Percentiles rank a stretch among this genome's conserved stretches.
phyloP scores from a whole-genome alignment of 164 flowering plant genomes.

The Magnolia kwangsiensis region DNA sequence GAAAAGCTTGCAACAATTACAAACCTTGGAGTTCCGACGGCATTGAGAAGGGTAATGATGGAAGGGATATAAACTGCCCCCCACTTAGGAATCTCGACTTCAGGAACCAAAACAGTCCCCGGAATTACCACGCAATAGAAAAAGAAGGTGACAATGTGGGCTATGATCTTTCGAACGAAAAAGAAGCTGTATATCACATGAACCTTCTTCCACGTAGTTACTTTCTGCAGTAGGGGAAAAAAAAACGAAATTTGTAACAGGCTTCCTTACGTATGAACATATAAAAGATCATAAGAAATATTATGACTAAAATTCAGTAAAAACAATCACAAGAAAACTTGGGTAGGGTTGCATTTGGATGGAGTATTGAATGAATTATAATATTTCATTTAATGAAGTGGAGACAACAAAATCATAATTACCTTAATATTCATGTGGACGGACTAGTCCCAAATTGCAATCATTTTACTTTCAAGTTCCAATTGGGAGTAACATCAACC shows the following conservation, averaged over 20 bases:
- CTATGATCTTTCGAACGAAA: slow-evolving; percentile 86
- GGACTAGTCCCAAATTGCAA: too few relatives aligned
- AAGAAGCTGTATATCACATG: slow-evolving; percentile 97
- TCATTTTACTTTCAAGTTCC: too few relatives aligned
- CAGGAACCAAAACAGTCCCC: slow-evolving; percentile 75
- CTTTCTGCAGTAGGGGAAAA: slow-evolving; percentile 49
- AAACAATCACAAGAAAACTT: too few relatives aligned
- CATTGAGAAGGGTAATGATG: slow-evolving; percentile 79
- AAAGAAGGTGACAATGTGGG: slow-evolving; percentile 80
- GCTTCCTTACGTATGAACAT: neutral
- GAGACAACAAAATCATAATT: too few relatives aligned
- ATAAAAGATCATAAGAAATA: neutral
- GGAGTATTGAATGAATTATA: too few relatives aligned
- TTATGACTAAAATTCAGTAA: too few relatives aligned
- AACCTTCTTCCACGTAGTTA: slow-evolving; percentile 78
- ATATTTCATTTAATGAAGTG: too few relatives aligned
- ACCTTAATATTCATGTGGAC: too few relatives aligned
- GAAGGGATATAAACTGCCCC: slow-evolving; percentile 90
- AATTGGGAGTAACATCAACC: too few relatives aligned
- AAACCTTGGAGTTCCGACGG: slow-evolving; percentile 94
- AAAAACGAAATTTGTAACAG: neutral
- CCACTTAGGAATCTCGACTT: slow-evolving; percentile 90
- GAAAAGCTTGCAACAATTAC: neutral
- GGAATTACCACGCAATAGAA: slow-evolving; percentile 93
- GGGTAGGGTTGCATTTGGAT: too few relatives aligned